Evolutionary conservation across 2,329 filamentous ascomycete species (phyloP).

Genomic region (Phialemonium atrogriseum): DNA sequence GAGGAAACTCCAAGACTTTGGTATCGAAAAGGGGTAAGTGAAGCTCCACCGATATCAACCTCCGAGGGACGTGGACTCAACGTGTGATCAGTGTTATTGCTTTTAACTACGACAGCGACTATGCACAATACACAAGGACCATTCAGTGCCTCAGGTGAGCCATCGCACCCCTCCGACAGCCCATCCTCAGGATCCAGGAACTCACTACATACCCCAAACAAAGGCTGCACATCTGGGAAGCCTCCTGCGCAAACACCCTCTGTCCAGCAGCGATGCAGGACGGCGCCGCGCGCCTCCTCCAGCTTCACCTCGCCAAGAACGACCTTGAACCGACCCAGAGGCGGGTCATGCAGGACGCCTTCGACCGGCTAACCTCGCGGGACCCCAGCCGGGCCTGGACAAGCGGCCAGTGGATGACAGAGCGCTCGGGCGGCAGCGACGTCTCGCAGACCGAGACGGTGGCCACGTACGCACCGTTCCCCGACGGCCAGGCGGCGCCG

Average conservation of each 20-base stretch:
- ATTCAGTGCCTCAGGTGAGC: conserved; percentile 48
- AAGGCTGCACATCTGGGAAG: conserved; percentile 47
- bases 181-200: not conserved
- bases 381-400: conserved; percentile 53
- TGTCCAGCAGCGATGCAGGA: conserved; percentile 63
- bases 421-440: conserved; percentile 60
- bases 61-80: conserved; percentile 1
- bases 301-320: conserved; percentile 28
- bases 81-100: conserved; percentile 38
- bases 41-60: conserved; percentile 1
- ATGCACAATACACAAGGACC: conserved; percentile 42
- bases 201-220: not conserved
- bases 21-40: conserved; percentile 41
- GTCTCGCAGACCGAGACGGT: conserved; percentile 60
- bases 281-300: conserved; percentile 46
- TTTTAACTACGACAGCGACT: conserved; percentile 47
- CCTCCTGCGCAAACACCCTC: conserved; percentile 50
- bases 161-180: no score
- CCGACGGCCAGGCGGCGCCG: conserved; percentile 11
- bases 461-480: conserved; percentile 26
- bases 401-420: conserved; percentile 72
- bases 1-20: conserved; percentile 51
- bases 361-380: conserved; percentile 42
- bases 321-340: conserved; percentile 20
- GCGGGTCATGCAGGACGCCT: conserved; percentile 42